Base-by-base conservation (phyloP, 1,284 basidiomycete species). In the Sporisorium graminicola region DNA sequence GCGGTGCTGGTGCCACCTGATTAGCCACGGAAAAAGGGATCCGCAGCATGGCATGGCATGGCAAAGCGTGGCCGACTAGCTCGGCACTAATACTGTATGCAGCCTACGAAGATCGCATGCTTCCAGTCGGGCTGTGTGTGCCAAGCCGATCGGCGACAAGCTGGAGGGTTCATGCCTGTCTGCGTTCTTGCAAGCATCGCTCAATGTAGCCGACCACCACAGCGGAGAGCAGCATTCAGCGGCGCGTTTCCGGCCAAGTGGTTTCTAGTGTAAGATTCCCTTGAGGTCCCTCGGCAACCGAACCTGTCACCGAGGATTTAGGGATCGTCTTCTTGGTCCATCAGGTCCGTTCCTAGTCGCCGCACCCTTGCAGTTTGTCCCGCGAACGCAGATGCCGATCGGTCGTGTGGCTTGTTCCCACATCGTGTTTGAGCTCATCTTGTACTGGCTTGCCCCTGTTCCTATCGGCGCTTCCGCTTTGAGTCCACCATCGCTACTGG, bases 1-100 rank as follows among this genome's bases (percentile, higher is more conserved):
- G 50, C 50, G 33, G 50, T 52, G 51, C 40, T 43, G 5, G 40
- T n/a, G 20, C 37, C 37, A 40, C 8, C 37, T 40, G 37, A 40
- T n/a, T 14, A 40, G 18, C 37, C 4, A n/a, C 37, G 37, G 37
- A 18, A 18, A 4, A 6, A 5, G n/a, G 5, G 37, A 40, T 40
- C 4, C 18, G 37, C 37, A 40, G 37, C 37, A 40, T 35, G 35
- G 35, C 35, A 35, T 35, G 35, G 10, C 8, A 40, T n/a, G n/a
- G n/a, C n/a, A n/a, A n/a, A n/a, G 37, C 18, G 37, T 40, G 37
- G 37, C 37, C 14, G 14, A 12, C 16, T 16, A n/a, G 40, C 40
- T 43, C 40, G 40, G 40, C 40, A 43, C 40, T 40, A 18, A 40
- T n/a, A n/a, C 35, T n/a, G 37, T 12, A 20, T 20, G 9, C 14